Evolutionary conservation across 1,284 basidiomycete species (phyloP).

Genomic region (Rhodotorula sp.): DNA sequence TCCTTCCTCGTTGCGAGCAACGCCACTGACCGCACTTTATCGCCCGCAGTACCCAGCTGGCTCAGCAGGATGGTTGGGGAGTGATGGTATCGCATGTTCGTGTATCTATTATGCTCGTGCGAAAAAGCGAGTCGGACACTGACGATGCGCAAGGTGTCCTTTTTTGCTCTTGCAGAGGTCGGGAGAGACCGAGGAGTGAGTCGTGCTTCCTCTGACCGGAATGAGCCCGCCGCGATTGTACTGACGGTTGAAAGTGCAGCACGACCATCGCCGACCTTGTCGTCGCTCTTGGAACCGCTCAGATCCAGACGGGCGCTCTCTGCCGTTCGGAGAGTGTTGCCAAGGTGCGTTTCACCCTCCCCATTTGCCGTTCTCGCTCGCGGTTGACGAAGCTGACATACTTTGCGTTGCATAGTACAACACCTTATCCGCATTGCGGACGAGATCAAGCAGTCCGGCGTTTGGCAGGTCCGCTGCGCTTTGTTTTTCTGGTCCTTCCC

Average conservation of each 20-base stretch:
- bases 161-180: constrained; percentile 76
- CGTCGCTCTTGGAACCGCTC: constrained; percentile 87
- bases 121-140: no score
- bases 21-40: neutral
- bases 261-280: constrained; percentile 96
- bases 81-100: constrained; percentile 69
- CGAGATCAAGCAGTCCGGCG: no score
- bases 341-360: no score
- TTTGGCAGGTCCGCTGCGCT: no score
- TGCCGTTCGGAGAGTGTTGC: constrained; percentile 47
- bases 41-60: constrained; percentile 68
- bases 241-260: constrained; percentile 63
- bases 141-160: neutral
- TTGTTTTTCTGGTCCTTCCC: no score
- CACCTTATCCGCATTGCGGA: constrained; percentile 41
- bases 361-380: no score
- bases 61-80: constrained; percentile 96
- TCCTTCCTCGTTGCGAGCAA: constrained; percentile 32
- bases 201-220: neutral
- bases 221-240: neutral
- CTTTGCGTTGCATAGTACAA: constrained; percentile 34
- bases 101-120: no score
- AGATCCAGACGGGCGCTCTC: constrained; percentile 89
- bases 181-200: constrained; percentile 63
- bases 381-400: neutral